Base-by-base conservation (phyloP, 2,329 filamentous ascomycete genomes). In the Cercospora janseana region DNA sequence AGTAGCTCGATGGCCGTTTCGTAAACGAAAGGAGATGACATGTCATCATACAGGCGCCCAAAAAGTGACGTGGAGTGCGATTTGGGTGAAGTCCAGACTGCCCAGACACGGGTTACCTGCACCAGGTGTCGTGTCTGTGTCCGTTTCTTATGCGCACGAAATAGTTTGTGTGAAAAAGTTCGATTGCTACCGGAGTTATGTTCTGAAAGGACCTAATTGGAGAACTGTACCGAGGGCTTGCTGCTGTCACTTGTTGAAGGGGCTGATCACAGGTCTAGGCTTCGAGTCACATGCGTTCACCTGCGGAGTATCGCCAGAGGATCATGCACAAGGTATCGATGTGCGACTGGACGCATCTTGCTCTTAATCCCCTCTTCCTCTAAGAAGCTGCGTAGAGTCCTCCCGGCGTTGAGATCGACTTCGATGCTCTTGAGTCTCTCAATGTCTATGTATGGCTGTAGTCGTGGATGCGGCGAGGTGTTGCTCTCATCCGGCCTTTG, bases 341-440 rank as follows among this genome's bases (percentile, higher is more conserved):
- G 28, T 18, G 44, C 44, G 16, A 21, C 15, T n/a, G 44, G 44
- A 3, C 32, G 31, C 44, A 28, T 47, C 15, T 38, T 38, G 23
- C 44, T 23, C 16, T 47, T 24, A 4, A n/a, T n/a, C n/a, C n/a
- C n/a, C n/a, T 40, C 5, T 9, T 26, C 23, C 15, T 38, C 26
- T 16, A 29, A 18, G 6, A 35, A 23, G 15, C 21, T 13, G 9
- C 44, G 32, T n/a, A 47, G 23, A 12, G 10, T 27, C 20, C 43
- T 35, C 21, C 29, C 43, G 9, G 24, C 44, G 12, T 38, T 15
- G 21, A 47, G 32, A 28, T 38, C 44, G 7, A 23, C 24, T 28
- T 38, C 44, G 6, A 47, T 47, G 20, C 34, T 26, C 23, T 38
- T 40, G 16, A 47, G 23, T n/a, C 34, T 34, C 40, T 38, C 32